Percentiles rank a stretch among this genome's conserved stretches.
phyloP scores from a whole-genome alignment of 805 yeast species.

The Kodamaea jinghongensis region DNA sequence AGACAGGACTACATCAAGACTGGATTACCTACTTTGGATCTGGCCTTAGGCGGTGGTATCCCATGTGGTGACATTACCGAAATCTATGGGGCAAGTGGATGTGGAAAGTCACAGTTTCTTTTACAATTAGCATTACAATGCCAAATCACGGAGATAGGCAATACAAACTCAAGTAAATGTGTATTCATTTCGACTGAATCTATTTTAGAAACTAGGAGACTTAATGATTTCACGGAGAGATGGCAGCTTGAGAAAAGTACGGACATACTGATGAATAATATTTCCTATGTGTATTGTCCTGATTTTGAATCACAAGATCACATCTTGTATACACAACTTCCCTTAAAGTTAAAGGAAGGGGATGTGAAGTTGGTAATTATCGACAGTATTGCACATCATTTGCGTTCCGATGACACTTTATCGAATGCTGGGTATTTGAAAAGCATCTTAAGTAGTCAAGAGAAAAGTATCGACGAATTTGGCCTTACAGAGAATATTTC shows the following conservation, averaged over 20 bases:
- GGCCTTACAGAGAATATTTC: conserved; percentile 15
- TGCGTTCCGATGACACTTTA: conserved; percentile 52
- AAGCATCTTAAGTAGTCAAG: conserved; percentile 27
- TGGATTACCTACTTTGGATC: conserved; percentile 26
- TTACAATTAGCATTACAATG: conserved; percentile 63
- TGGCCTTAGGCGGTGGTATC: conserved; percentile 29
- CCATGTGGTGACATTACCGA: conserved; percentile 48
- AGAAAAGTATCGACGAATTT: conserved; percentile 13
- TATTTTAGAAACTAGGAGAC: conserved; percentile 61
- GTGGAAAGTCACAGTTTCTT: conserved; percentile 82
- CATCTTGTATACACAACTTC: conserved; percentile 66
- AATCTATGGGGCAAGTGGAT: conserved; percentile 77
- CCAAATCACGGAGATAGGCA: conserved; percentile 27
- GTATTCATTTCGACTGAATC: conserved; percentile 82
- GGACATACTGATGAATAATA: conserved; percentile 28
- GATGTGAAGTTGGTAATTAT: conserved; percentile 58
- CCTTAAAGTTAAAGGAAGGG: conserved; percentile 30
- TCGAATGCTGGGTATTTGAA: conserved; percentile 37
- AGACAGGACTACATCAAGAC: conserved; percentile 15
- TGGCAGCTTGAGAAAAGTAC: conserved; percentile 4
- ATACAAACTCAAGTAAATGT: conserved; percentile 13
- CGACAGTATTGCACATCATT: conserved; percentile 83
- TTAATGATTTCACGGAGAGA: conserved; percentile 29
- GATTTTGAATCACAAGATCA: conserved; percentile 76
- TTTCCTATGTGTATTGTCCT: conserved; percentile 56